Evolutionary conservation across 352 stramenopile species (phyloP), one percentile per base, ranked within the genome.

Genomic region (Achlya hypogyna): DNA sequence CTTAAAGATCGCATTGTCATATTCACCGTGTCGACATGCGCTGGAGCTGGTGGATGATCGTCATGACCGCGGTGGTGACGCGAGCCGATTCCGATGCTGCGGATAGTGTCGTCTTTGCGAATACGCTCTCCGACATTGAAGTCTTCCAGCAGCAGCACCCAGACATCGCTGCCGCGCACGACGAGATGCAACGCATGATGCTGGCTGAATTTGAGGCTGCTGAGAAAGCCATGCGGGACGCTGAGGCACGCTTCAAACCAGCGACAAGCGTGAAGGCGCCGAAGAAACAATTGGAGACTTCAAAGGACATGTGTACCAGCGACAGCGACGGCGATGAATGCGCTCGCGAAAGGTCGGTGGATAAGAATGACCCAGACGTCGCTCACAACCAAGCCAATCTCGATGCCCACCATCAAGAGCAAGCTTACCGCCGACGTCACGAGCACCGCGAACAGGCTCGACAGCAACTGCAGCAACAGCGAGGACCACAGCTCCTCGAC

Each of bases 1-100:
- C 28, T 10, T 16, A 67, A 67, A 67, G 60, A 67, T 67, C 60
- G 45, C 60, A 63, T 34, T 62, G 45, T 42, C 9, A 34, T 42
- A 66, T 25, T 5, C 2, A 35, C 18, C 5, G 52, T 64, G 51
- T 34, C n/a, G 60, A 22, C 45, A 43, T 67, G 3, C 10, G 56
- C 35, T 20, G 23, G 60, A 18, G 20, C 18, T 35, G 34, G 5
- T 23, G 14, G 60, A 31, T 4, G 34, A n/a, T 38, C 18, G 2
- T 47, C 18, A 32, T 40, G 40, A 27, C 29, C n/a, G 22, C 14
- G 5, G 45, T n/a, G 4, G 20, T 56, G 31, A 10, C 12, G 31
- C 25, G 31, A 56, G 49, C 49, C n/a, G n/a, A 49, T 20, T 49
- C 18, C 18, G 42, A 2, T 31, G 27, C 25, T 12, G 20, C 12